These are phyloP conservation scores for Chrysanthemum seticuspe DNA, from an alignment of 129 eudicot genomes.

Conservation along the genomic window DNA sequence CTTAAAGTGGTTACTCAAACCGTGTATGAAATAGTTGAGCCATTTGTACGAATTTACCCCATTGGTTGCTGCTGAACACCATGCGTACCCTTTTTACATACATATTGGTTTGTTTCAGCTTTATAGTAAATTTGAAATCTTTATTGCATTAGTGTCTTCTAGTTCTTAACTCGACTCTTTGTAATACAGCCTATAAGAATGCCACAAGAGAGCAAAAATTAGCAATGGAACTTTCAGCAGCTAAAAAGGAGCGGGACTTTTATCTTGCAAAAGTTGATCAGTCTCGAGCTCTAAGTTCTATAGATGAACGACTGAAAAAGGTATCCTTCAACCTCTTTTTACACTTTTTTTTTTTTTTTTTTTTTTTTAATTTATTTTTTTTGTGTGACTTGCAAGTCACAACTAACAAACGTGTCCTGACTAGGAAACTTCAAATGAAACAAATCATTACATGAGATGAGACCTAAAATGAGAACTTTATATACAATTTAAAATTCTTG, in stretches of 20 bases:
- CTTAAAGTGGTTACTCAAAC: neutral
- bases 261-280: constrained; percentile 81
- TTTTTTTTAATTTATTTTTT: too few relatives aligned
- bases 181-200: constrained; percentile 60
- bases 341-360: too few relatives aligned
- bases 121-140: neutral
- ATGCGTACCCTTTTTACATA: neutral
- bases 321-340: constrained; percentile 30
- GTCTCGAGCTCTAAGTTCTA: constrained; percentile 62
- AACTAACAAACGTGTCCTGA: too few relatives aligned
- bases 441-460: too few relatives aligned
- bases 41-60: neutral
- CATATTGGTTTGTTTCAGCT: neutral
- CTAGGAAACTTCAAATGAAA: too few relatives aligned
- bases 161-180: neutral
- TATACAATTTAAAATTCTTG: neutral
- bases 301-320: constrained; percentile 87
- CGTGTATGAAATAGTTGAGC: neutral
- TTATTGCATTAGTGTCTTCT: neutral
- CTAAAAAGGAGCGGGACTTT: constrained; percentile 82
- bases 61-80: neutral
- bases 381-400: neutral
- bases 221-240: constrained; percentile 80
- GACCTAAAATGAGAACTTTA: neutral
- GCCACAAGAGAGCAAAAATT: constrained; percentile 85